phyloP scores from a whole-genome alignment of 176 grass and related monocot genomes.

The Carex cristatella region DNA sequence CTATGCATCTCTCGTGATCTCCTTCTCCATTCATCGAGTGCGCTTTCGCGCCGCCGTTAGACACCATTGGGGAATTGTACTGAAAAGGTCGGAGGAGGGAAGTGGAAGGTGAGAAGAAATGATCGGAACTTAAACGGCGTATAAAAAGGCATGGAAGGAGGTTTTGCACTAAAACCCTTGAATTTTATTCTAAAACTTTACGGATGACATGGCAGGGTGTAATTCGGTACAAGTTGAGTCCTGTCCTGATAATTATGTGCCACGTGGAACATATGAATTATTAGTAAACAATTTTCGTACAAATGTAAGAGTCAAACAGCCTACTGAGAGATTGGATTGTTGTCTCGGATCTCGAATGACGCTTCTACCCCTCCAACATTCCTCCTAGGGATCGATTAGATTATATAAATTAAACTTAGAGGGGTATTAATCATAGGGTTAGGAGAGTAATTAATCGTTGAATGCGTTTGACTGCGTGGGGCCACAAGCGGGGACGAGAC shows the following conservation, averaged over 20 bases:
- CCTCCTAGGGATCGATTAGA: neutral
- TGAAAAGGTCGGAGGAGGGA: neutral
- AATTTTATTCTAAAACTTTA: neutral
- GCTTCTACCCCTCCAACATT: neutral
- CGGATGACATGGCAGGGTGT: neutral
- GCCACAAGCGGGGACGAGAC: neutral
- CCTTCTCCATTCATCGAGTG: neutral
- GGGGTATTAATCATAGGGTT: neutral
- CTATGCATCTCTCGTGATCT: constrained; percentile 43
- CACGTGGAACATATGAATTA: neutral
- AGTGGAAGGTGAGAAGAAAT: neutral
- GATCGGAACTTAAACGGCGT: neutral
- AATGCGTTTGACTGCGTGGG: neutral
- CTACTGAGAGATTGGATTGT: neutral
- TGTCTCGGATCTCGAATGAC: neutral
- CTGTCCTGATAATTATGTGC: neutral
- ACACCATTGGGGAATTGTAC: constrained; percentile 15
- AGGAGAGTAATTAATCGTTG: neutral
- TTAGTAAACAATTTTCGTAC: neutral
- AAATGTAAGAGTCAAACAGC: neutral
- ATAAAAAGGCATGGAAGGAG: neutral
- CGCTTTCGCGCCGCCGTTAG: constrained; percentile 17
- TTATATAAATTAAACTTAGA: neutral
- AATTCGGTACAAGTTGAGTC: neutral
- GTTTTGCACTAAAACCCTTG: neutral